Base-by-base conservation (phyloP, 805 yeast genomes). In the Jamesozyma piceae region DNA sequence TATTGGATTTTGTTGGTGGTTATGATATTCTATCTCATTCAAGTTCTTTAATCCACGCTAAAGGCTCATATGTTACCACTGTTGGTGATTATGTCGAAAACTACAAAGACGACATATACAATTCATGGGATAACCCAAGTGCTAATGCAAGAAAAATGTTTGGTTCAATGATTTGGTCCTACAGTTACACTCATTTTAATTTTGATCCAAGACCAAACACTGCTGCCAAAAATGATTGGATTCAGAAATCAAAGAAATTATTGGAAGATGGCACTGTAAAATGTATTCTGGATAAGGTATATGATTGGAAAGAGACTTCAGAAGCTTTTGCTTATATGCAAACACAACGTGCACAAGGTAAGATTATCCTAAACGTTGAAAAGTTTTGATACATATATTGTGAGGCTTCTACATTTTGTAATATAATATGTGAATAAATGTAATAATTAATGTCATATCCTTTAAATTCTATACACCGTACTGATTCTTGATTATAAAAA, bases 1-100 rank as follows among this genome's bases (percentile, higher is more conserved):
- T 84, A 15, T 54, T 82, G 10, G 95, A 87, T 62, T 72, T 80
- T 47, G 73, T 77, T 39, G 92, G 95, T 32, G 83, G 83, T 35
- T 67, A 68, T 37, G 76, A 74, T 28, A 68, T 82, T 8, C 57
- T 78, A 24, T 47, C 63, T 4, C 65, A 72, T 29, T 65, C 75
- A 22, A 52, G 60, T 10, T 51, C 65, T 31, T 67, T 70, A 27
- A 62, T 82, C 43, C 71, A 64, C 29, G 61, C 67, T 34, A 74
- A 77, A 4, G 75, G 79, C 18, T 63, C 69, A 31, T 83, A 73
- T 52, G 62, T 74, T 6, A 73, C 84, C 4, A 69, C 81, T 24
- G 77, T 72, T 10, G 95, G 95, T n/a, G 88, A 82, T 49, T 55
- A 60, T 31, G 69, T 70, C 42, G 62, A 64, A 35, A 56, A 69